phyloP scores from a whole-genome alignment of 768 basidiomycete species.

The Xanthoconium purpureum region DNA sequence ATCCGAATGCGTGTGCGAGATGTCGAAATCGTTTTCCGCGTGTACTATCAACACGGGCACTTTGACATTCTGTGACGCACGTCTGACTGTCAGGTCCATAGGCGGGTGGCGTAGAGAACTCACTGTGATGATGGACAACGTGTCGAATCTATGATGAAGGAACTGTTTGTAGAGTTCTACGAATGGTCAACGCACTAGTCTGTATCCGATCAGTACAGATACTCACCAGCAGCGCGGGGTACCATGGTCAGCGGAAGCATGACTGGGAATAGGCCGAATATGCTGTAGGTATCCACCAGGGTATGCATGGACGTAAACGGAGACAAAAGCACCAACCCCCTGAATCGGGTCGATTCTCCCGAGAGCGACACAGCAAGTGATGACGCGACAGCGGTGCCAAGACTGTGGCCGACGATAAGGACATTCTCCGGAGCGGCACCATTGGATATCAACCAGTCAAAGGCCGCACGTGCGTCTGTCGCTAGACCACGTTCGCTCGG shows the following conservation, averaged over 20 bases:
- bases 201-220: background rate
- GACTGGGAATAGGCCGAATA: slow-evolving; percentile 67
- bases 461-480: slow-evolving; percentile 72
- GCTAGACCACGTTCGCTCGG: slow-evolving; percentile 76
- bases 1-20: slow-evolving; percentile 66
- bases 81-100: background rate
- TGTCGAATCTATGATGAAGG: slow-evolving; percentile 59
- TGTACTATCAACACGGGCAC: slow-evolving; percentile 72
- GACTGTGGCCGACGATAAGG: slow-evolving; percentile 79
- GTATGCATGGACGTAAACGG: slow-evolving; percentile 59
- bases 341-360: slow-evolving; percentile 39
- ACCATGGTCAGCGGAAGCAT: slow-evolving; percentile 66
- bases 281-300: slow-evolving; percentile 63
- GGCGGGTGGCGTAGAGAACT: slow-evolving; percentile 17
- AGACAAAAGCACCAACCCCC: slow-evolving; percentile 49
- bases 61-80: slow-evolving; percentile 51
- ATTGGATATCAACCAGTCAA: slow-evolving; percentile 67
- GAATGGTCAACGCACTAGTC: background rate
- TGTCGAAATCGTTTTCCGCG: slow-evolving; percentile 71
- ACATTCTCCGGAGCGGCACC: slow-evolving; percentile 60
- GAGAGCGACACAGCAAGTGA: slow-evolving; percentile 48
- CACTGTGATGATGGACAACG: slow-evolving; percentile 59
- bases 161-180: slow-evolving; percentile 54
- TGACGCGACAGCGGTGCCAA: slow-evolving; percentile 79
- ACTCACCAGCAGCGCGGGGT: slow-evolving; percentile 61